phyloP scores from a whole-genome alignment of 495 filamentous ascomycete genomes.

The Penicillium tannophilum region DNA sequence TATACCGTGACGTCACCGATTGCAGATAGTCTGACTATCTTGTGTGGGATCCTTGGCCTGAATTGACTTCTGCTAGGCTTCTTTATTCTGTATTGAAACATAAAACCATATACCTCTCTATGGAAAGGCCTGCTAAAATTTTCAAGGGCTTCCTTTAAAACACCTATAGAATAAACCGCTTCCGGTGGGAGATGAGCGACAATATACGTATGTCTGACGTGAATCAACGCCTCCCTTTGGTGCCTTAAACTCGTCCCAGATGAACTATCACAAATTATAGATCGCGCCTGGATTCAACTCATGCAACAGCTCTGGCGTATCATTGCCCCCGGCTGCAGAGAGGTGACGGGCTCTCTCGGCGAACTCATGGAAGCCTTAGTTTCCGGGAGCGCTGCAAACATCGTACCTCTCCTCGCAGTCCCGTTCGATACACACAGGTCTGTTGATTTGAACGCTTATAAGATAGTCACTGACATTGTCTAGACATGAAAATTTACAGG shows the following conservation, averaged over 20 bases:
- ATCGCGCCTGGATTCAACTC: not conserved
- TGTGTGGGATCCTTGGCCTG: too few relatives aligned
- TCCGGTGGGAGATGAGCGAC: not conserved
- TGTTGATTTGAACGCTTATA: not conserved
- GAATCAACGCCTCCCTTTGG: not conserved
- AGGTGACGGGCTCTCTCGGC: slow-evolving; percentile 14
- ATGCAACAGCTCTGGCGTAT: slow-evolving; percentile 20
- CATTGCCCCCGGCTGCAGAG: slow-evolving; percentile 20
- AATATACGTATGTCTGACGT: slow-evolving; percentile 1
- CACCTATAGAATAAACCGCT: not conserved
- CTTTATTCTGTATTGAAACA: too few relatives aligned
- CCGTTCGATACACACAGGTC: slow-evolving; percentile 17
- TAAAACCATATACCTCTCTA: too few relatives aligned
- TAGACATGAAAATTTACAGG: slow-evolving; percentile 10
- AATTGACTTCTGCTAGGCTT: too few relatives aligned
- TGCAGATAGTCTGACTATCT: too few relatives aligned
- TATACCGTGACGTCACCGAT: too few relatives aligned
- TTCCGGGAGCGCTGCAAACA: slow-evolving; percentile 9
- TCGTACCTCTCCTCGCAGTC: slow-evolving; percentile 18
- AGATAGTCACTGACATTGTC: not conserved
- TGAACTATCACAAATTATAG: not conserved
- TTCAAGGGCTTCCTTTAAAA: too few relatives aligned
- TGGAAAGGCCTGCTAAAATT: too few relatives aligned
- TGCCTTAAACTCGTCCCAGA: not conserved
- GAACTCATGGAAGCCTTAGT: slow-evolving; percentile 12